A percentile compares a stretch with the other conserved stretches of the same genome.
These are phyloP conservation scores for Exserohilum rostratum DNA, from an alignment of 2,329 filamentous ascomycete genomes.

Conservation along the genomic window DNA sequence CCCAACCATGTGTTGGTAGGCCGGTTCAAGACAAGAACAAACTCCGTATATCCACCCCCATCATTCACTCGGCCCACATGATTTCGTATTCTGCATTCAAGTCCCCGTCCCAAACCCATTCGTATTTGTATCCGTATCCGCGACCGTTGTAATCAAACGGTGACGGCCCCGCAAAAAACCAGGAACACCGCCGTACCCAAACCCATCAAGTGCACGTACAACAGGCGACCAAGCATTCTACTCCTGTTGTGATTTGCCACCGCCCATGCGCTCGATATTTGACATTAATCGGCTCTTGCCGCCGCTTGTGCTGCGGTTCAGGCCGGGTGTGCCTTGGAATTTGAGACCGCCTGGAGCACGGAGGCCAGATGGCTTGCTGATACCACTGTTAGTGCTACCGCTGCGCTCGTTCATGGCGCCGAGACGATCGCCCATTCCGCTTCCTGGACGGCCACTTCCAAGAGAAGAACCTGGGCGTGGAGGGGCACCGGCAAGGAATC, in stretches of 20 bases:
- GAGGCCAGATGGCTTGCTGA: conserved; percentile 62
- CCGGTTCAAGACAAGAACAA: too few relatives aligned
- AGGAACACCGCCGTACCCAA: background rate
- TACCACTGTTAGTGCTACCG: conserved; percentile 20
- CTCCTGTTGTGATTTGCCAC: conserved; percentile 37
- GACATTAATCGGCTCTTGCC: conserved; percentile 76
- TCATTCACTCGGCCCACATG: too few relatives aligned
- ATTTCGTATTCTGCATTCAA: too few relatives aligned
- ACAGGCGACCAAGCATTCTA: conserved; percentile 18
- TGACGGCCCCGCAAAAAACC: background rate
- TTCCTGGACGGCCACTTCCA: conserved; percentile 31
- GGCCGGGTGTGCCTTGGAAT: conserved; percentile 36
- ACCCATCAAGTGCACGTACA: conserved; percentile 3
- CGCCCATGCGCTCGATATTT: conserved; percentile 88
- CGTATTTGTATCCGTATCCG: too few relatives aligned
- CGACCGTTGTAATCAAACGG: too few relatives aligned
- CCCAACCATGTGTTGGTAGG: too few relatives aligned
- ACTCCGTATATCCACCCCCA: too few relatives aligned
- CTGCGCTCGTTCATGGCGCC: conserved; percentile 24
- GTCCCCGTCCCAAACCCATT: too few relatives aligned
- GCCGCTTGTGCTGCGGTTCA: conserved; percentile 43
- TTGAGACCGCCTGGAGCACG: conserved; percentile 60
- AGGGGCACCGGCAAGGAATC: conserved; percentile 38
- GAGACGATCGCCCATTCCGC: conserved; percentile 31
- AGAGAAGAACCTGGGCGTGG: conserved; percentile 38